These are phyloP conservation scores for Aspergillus hiratsukae DNA, from an alignment of 2,329 filamentous ascomycete species.

Conservation along the genomic window DNA sequence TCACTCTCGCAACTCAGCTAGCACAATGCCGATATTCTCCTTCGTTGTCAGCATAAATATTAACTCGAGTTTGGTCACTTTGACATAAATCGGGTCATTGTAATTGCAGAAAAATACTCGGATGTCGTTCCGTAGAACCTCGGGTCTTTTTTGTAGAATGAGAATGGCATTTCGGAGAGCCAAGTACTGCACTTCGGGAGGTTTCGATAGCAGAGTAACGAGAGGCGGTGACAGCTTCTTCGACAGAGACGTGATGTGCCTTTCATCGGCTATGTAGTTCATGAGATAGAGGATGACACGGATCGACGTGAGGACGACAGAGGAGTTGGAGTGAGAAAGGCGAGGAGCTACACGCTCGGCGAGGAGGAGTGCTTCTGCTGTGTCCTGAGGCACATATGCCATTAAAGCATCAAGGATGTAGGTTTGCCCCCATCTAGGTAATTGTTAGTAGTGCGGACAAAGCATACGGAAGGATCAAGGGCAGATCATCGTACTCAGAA, in stretches of 20 bases:
- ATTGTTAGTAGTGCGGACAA: slow-evolving; percentile 8
- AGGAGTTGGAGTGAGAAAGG: slow-evolving; percentile 92
- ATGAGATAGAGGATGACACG: slow-evolving; percentile 94
- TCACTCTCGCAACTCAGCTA: slow-evolving; percentile 87
- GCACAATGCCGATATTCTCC: slow-evolving; percentile 89
- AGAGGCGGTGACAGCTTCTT: slow-evolving; percentile 91
- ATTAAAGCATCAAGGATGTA: slow-evolving; percentile 97
- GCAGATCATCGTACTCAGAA: slow-evolving; percentile 68
- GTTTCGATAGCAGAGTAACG: slow-evolving; percentile 91
- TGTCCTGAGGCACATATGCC: slow-evolving; percentile 94
- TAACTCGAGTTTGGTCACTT: slow-evolving; percentile 95
- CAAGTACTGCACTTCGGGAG: slow-evolving; percentile 96
- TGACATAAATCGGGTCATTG: slow-evolving; percentile 98
- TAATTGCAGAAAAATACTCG: slow-evolving; percentile 99
- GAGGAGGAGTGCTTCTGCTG: slow-evolving; percentile 77
- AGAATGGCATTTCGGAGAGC: slow-evolving; percentile 89
- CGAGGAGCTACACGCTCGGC: slow-evolving; percentile 94
- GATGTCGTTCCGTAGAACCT: slow-evolving; percentile 93
- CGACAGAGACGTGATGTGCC: slow-evolving; percentile 79
- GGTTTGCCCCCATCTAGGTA: slow-evolving; percentile 85
- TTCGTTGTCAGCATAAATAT: slow-evolving; percentile 98
- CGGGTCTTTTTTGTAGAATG: slow-evolving; percentile 86
- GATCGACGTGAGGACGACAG: slow-evolving; percentile 93
- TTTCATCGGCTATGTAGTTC: slow-evolving; percentile 95
- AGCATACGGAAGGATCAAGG: background rate